Conservation (phyloP, 139 green algal species). For the Bryopsis sp. region DNA sequence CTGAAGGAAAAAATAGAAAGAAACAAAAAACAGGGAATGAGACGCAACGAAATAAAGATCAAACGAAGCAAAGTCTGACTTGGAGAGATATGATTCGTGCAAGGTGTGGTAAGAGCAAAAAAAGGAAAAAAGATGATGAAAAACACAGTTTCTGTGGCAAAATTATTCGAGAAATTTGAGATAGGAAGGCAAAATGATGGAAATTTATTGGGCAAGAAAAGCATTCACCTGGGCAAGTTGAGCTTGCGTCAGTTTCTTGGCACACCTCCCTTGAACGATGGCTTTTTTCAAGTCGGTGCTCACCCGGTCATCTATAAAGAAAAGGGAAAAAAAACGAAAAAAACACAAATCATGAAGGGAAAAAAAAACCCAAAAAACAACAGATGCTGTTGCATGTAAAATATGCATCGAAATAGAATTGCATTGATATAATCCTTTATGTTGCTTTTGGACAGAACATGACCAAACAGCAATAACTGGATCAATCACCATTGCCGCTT, state of each 20-base stretch:
- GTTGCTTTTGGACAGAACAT: too few species aligned
- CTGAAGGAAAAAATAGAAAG: conserved; percentile 36
- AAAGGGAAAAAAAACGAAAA: background rate
- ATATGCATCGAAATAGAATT: too few species aligned
- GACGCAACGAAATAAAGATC: too few species aligned
- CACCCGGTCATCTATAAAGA: conserved; percentile 68
- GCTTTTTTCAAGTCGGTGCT: conserved; percentile 86
- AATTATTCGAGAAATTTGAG: background rate
- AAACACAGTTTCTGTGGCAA: background rate
- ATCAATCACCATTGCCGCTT: too few species aligned
- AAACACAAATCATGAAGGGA: background rate
- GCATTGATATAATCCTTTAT: too few species aligned
- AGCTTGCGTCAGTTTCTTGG: conserved; percentile 95
- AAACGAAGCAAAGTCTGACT: conserved; percentile 2
- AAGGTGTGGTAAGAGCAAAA: background rate
- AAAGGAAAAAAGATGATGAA: background rate
- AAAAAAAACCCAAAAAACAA: background rate
- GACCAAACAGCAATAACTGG: too few species aligned
- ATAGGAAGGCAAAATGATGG: background rate
- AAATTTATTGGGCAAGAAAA: background rate
- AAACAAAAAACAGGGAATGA: too few species aligned
- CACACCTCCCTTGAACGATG: conserved; percentile 81
- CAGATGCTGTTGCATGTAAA: background rate
- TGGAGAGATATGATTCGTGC: background rate
- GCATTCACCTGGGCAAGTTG: conserved; percentile 67